A percentile compares a stretch with the other conserved stretches of the same genome.
Evolutionary conservation across 257 asterid species (phyloP).

Genomic region (Solanum lycopersicoides): DNA sequence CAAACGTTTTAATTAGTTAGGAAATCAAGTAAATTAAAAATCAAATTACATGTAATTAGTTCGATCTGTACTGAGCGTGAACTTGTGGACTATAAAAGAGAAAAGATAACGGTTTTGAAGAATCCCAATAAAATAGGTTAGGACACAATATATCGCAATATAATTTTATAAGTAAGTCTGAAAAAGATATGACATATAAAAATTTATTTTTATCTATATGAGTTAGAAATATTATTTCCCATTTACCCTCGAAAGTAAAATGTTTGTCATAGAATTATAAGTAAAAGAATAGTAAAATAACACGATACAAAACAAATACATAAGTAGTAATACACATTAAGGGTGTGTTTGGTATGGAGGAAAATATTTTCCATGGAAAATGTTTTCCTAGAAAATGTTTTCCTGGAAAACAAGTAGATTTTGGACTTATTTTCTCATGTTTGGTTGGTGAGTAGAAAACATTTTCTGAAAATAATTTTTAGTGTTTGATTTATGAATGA

Average conservation of each 20-base stretch:
- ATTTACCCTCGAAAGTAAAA: not conserved
- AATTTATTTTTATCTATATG: too few relatives aligned
- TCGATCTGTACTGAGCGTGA: not conserved
- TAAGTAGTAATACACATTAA: not conserved
- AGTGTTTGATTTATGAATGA: too few relatives aligned
- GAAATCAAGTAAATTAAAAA: not conserved
- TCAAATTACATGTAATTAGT: not conserved
- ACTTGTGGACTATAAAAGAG: not conserved
- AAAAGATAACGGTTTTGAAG: not conserved
- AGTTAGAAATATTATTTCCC: fast-evolving
- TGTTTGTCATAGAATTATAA: not conserved
- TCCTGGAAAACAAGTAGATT: too few relatives aligned
- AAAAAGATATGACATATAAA: too few relatives aligned
- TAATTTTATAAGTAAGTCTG: too few relatives aligned
- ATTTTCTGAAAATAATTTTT: too few relatives aligned
- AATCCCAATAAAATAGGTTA: not conserved
- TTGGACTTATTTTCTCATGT: too few relatives aligned
- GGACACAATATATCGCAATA: not conserved
- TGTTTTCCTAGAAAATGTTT: too few relatives aligned
- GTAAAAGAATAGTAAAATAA: not conserved
- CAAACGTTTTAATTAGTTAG: not conserved
- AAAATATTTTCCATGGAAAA: too few relatives aligned
- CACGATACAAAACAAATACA: not conserved
- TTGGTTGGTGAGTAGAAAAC: too few relatives aligned
- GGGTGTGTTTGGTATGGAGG: too few relatives aligned